A percentile compares a stretch with the other conserved stretches of the same genome.
Conservation (phyloP, 257 asterid species). For the Haberlea rhodopensis region DNA sequence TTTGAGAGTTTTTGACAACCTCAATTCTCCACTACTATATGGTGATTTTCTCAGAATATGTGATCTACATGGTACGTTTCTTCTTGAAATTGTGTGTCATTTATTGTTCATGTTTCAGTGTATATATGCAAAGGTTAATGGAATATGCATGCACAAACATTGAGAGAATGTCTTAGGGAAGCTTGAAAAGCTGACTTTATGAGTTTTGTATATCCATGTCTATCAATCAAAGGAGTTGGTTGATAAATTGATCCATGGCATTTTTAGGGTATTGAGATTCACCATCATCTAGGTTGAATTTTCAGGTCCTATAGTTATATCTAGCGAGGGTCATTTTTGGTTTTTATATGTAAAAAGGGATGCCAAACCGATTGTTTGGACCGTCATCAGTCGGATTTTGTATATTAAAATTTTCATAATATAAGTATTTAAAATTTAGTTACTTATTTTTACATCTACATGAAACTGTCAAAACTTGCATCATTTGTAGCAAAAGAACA, state of each 20-base stretch:
- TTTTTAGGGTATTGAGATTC: background rate
- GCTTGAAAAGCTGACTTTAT: background rate
- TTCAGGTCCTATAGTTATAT: background rate
- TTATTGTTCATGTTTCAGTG: slow-evolving; percentile 5
- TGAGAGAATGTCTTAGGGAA: background rate
- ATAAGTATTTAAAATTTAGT: background rate
- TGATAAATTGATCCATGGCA: background rate
- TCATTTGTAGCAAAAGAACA: background rate
- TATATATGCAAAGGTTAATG: background rate
- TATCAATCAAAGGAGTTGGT: background rate
- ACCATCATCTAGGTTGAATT: background rate
- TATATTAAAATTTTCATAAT: background rate
- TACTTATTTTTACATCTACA: background rate
- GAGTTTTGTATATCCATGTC: background rate
- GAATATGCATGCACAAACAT: background rate
- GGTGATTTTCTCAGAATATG: slow-evolving; percentile 43
- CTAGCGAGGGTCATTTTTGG: background rate
- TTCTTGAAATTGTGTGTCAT: slow-evolving; percentile 11
- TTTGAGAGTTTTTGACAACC: slow-evolving; percentile 68
- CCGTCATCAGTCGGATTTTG: background rate
- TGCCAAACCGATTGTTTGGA: background rate
- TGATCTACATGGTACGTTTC: slow-evolving; percentile 47
- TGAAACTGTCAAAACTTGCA: background rate
- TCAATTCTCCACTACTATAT: slow-evolving; percentile 57
- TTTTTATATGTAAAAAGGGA: background rate